Evolutionary conservation across 495 filamentous ascomycete species (phyloP).

Genomic region (Xylaria telfairii): DNA sequence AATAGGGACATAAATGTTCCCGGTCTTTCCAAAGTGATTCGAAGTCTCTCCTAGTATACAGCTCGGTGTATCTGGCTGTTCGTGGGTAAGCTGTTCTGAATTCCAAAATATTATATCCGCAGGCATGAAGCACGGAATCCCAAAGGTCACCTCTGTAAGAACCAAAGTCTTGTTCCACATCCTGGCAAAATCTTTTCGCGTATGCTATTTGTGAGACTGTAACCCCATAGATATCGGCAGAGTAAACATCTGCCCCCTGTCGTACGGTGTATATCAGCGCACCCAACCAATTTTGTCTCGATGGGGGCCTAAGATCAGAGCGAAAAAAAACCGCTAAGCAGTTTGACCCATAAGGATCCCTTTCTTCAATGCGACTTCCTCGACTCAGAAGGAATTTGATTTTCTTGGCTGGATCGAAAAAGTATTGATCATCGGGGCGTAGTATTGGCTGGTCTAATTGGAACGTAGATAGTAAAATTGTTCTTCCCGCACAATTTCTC

Average conservation of each 20-base stretch:
- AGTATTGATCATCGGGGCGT: too few relatives aligned
- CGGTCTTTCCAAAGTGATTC: not conserved
- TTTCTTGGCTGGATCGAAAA: not conserved
- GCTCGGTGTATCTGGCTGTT: not conserved
- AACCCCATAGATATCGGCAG: not conserved
- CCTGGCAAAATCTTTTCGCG: not conserved
- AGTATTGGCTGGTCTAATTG: too few relatives aligned
- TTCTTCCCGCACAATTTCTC: not conserved
- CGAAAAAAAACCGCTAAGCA: not conserved
- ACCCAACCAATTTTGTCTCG: not conserved
- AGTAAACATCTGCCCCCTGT: not conserved
- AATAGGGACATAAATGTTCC: not conserved
- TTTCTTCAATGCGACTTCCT: not conserved
- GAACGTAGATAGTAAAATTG: not conserved
- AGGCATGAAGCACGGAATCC: slow-evolving; percentile 11
- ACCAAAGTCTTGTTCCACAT: not conserved
- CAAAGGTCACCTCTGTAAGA: not conserved
- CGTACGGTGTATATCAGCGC: not conserved
- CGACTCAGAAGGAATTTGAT: not conserved
- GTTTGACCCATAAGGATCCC: not conserved
- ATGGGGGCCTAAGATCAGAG: not conserved
- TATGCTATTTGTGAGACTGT: slow-evolving; percentile 3
- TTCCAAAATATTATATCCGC: not conserved
- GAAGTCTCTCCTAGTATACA: not conserved
- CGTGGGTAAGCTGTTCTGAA: not conserved